These are phyloP conservation scores for Beauveria bassiana DNA, from an alignment of 2,329 filamentous ascomycete species.

Conservation along the genomic window DNA sequence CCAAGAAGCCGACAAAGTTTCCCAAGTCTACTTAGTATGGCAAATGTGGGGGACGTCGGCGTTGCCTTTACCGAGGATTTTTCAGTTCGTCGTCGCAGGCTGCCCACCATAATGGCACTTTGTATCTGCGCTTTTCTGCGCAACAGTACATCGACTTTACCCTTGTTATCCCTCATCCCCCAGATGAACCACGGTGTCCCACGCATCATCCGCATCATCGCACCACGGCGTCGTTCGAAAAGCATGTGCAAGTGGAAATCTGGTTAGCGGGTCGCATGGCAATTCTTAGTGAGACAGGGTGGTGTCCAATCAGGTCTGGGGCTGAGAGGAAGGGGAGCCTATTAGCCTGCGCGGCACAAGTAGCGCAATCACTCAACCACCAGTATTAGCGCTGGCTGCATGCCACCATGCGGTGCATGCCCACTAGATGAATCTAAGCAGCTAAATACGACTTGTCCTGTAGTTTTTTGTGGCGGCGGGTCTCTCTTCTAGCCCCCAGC, in stretches of 20 bases:
- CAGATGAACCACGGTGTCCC: neutral
- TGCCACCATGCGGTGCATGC: too few species aligned
- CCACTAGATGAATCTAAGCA: neutral
- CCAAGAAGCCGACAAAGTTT: neutral
- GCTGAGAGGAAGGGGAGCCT: neutral
- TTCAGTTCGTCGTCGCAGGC: neutral
- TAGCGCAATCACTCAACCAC: too few species aligned
- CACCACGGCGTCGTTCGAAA: neutral
- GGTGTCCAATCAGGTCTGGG: neutral
- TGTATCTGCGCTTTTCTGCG: too few species aligned
- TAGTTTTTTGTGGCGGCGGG: constrained; percentile 1
- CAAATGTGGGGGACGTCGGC: neutral
- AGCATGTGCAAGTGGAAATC: constrained; percentile 8
- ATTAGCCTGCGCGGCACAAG: neutral
- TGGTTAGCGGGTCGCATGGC: neutral
- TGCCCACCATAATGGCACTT: too few species aligned
- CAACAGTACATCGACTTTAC: too few species aligned
- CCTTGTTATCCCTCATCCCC: too few species aligned
- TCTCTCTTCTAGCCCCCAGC: neutral
- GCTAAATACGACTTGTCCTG: neutral
- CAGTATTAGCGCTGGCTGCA: too few species aligned
- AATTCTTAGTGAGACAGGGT: neutral
- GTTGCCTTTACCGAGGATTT: neutral
- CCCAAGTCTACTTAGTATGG: neutral
- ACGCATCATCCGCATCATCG: neutral